Base-by-base conservation (phyloP, 495 filamentous ascomycete genomes). In the Penicillium subrubescens region DNA sequence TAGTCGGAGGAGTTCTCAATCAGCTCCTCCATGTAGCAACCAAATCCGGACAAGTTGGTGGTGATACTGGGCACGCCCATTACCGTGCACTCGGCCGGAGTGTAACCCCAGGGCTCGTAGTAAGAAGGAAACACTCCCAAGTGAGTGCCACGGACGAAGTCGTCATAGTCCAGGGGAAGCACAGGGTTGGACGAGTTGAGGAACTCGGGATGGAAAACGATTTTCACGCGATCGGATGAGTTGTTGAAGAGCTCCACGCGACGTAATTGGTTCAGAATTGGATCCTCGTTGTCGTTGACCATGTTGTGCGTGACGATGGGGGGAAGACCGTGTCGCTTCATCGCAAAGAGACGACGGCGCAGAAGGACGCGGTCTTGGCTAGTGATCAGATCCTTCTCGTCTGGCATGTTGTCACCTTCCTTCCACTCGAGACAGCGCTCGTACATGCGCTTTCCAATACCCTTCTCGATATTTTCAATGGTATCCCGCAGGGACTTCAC, bases 291-390 rank as follows among this genome's bases (percentile, higher is more conserved):
- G 76, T 99, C 95, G 70, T 97, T 96, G 69, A 89, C 79, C 95
- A 99, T 99, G 82, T 99, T 99, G 82, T 99, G 95, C n/a, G 95
- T 99, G 29, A 99, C 95, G 69, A 99, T 96, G 10, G 95, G 95
- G 2, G 95, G 95, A 10, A 98, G 86, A 33, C 82, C 82, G 72
- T 94, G 86, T 50, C 95, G 85, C 79, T 98, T 99, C 92, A 98
- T 96, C 56, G 93, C 95, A 68, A 95, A 99, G 29, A 99, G 82
- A 54, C 95, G 86, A 62, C 95, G 88, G 41, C 96, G 90, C 53
- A 99, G 84, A 77, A 99, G 90, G 57, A 99, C 91, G 51, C 94
- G 92, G 71, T 99, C 95, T 71, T 94, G 89, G 66, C 90, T 90
- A 39, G 89, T 92, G 62, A 99, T 89, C 15, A 99, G 82, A 61